phyloP scores from a whole-genome alignment of 257 asterid species.

The Scutellaria galericulata region DNA sequence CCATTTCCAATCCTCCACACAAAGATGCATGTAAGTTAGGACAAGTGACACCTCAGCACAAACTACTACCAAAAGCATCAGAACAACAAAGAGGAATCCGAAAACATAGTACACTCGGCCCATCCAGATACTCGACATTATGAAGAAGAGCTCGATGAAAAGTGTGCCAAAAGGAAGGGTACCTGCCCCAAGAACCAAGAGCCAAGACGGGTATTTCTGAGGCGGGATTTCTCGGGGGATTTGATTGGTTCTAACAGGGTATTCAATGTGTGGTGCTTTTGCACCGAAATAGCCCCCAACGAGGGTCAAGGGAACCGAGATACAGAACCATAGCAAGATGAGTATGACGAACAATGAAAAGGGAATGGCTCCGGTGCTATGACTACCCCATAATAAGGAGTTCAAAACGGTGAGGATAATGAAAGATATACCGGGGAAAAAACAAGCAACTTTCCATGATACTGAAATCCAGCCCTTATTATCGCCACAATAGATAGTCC shows the following conservation, averaged over 20 bases:
- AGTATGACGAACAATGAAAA: conserved; percentile 68
- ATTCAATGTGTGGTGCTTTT: conserved; percentile 76
- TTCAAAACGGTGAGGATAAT: conserved; percentile 69
- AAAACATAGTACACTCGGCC: conserved; percentile 88
- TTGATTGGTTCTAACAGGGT: conserved; percentile 82
- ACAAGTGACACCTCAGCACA: conserved; percentile 94
- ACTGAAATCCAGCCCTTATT: conserved; percentile 83
- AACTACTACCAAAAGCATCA: conserved; percentile 71
- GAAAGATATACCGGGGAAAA: conserved; percentile 81
- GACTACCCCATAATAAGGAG: conserved; percentile 89
- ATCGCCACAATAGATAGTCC: conserved; percentile 70
- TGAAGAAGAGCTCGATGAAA: conserved; percentile 92
- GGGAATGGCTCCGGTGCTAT: conserved; percentile 92
- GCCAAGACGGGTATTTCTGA: conserved; percentile 88
- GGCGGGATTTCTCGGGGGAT: conserved; percentile 90
- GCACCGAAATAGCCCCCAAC: conserved; percentile 84
- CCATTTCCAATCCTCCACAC: conserved; percentile 95
- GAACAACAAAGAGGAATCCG: conserved; percentile 73
- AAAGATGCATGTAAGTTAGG: conserved; percentile 88
- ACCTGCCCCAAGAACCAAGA: conserved; percentile 86
- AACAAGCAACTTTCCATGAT: conserved; percentile 88
- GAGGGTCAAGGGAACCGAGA: conserved; percentile 84
- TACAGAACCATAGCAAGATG: conserved; percentile 83
- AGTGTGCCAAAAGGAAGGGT: conserved; percentile 97
- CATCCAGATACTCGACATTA: conserved; percentile 93